Base-by-base conservation (phyloP, 257 asterid species). In the Misopates orontium region DNA sequence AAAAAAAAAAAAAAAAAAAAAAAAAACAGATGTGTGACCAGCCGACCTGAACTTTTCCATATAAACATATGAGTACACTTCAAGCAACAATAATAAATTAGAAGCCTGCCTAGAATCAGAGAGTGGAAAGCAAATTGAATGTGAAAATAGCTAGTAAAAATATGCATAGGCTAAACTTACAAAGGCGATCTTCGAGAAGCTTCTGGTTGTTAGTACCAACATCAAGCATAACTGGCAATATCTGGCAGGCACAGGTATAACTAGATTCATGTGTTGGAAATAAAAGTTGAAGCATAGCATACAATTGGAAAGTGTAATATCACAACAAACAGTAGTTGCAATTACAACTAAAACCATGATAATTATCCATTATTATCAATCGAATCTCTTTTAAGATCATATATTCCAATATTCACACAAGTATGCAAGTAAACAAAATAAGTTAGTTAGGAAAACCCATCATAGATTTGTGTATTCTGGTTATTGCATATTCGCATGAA, bases 201-300 rank as follows among this genome's bases (percentile, higher is more conserved):
- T 79, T 84, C 88, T 86, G 81, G 72, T 94, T 94, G 87, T 90
- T 94, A 20, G 99, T 94, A 67, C 99, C 99, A 66, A 94, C 95
- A 67, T 94, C 99, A 73, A 94, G 99, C 99, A 94, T 94, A 70
- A 94, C 85, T 16, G 99, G 99, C 77, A 94, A 83, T 77, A 94
- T 78, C 99, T 94, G 90, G 68, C 18, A 72, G 22, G 60, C 54
- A 73, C 24, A 17, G 69, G 56, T 62, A 77, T 31, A 62, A 55
- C 64, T 51, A 48, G 71, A 51, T 32, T 55, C 42, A 48, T 52
- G 39, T 21, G 21, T 66, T 50, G 24, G 23, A 50, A 71, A 22
- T 68, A 23, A 39, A 71, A 20, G 39, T 60, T 21, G 68, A 44
- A 18, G 18, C 59, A 41, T 18, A 12, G 66, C 17, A 28, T 48